Base-by-base conservation (phyloP, 345 rosid species). In the Toxicodendron radicans region DNA sequence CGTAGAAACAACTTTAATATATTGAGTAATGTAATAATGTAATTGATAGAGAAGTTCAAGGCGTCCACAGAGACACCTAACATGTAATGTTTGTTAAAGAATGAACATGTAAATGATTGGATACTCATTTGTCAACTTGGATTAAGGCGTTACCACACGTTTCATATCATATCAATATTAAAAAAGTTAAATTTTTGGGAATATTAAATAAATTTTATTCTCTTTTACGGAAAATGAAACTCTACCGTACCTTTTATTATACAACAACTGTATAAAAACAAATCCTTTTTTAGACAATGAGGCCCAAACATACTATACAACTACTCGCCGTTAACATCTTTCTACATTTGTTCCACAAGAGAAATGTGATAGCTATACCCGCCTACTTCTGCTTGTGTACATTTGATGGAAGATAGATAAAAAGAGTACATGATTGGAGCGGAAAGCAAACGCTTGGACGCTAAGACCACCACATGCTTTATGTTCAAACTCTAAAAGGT, bases 101-200 rank as follows among this genome's bases (percentile, higher is more conserved):
- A 73, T 18, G n/a, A 65, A 66, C 84, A 82, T 8, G 16, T 66
- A 68, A 80, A 85, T 84, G 86, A 82, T 81, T 81, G 80, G 86
- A 76, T 73, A 48, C 71, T 68, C 59, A 64, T 43, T 59, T 66
- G 80, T 80, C 84, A 73, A 82, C 80, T 65, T 80, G 85, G 56
- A 52, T 75, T n/a, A 59, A 53, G 70, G 49, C 30, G 7, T 45
- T 66, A 41, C 86, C 86, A 79, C 75, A 57, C 62, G 18, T 51
- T 63, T 74, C 24, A 66, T 57, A 17, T 17, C 49, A 27, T 27
- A 27, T 27, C 30, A 27, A n/a, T n/a, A 27, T 27, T 27, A 27
- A 27, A 27, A 27, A 27, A 27, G 30, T 27, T 27, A 27, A 27
- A 1, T 27, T n/a, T n/a, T n/a, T n/a, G n/a, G n/a, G n/a, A n/a